These are phyloP conservation scores for Backusella sp. DNA, from an alignment of 192 early-diverging fungal species.

Conservation along the genomic window DNA sequence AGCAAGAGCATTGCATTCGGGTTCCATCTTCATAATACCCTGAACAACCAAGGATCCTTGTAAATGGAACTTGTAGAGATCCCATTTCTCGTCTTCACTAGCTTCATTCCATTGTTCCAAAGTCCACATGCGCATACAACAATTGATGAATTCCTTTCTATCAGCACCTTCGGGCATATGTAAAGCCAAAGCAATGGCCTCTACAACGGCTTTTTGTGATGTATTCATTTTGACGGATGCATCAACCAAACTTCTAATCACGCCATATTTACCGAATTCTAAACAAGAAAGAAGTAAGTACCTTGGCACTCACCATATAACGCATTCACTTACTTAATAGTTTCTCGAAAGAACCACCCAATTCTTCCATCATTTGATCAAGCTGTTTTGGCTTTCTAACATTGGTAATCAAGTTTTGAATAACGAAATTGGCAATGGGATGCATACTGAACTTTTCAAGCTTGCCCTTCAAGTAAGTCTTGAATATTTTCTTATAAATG, in stretches of 20 bases:
- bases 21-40: conserved; percentile 57
- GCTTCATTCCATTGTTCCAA: conserved; percentile 41
- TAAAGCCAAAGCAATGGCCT: conserved; percentile 54
- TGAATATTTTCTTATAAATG: conserved; percentile 64
- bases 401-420: conserved; percentile 71
- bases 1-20: conserved; percentile 56
- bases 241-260: conserved; percentile 69
- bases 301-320: neutral
- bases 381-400: conserved; percentile 60
- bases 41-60: conserved; percentile 73
- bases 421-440: conserved; percentile 81
- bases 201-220: conserved; percentile 59
- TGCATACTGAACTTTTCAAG: conserved; percentile 63
- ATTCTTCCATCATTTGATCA: conserved; percentile 63
- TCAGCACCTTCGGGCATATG: conserved; percentile 38
- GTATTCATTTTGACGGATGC: conserved; percentile 58
- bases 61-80: conserved; percentile 50
- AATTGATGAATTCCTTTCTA: conserved; percentile 53
- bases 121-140: conserved; percentile 61
- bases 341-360: conserved; percentile 52
- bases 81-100: conserved; percentile 39
- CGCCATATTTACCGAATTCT: conserved; percentile 60
- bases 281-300: neutral
- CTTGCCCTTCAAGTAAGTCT: conserved; percentile 59
- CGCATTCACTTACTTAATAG: conserved; percentile 51